These are phyloP conservation scores for Hura crepitans DNA, from an alignment of 441 rosid species.

Conservation along the genomic window DNA sequence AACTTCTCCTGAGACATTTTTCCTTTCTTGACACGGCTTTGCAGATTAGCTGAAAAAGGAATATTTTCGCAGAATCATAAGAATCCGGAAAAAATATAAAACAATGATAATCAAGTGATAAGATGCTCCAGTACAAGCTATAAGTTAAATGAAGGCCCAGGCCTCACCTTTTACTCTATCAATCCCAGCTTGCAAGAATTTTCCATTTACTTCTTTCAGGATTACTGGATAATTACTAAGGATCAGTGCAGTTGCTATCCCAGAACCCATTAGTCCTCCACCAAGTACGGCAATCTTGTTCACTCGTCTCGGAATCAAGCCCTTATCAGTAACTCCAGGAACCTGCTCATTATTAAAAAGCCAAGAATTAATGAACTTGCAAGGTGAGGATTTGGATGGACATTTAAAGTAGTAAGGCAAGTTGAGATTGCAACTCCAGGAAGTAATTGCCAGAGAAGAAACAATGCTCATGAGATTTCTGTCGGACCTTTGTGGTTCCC, in stretches of 20 bases:
- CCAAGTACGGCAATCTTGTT: conserved; percentile 89
- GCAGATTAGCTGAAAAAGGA: conserved; percentile 64
- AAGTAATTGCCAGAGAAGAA: conserved; percentile 7
- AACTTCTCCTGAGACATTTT: conserved; percentile 75
- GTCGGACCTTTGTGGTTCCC: conserved; percentile 75
- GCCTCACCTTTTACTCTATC: conserved; percentile 75
- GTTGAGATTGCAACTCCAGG: conserved; percentile 1
- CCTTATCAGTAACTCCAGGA: conserved; percentile 84
- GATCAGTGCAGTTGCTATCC: conserved; percentile 87
- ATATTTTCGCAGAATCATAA: conserved; percentile 10
- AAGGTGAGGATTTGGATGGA: not conserved
- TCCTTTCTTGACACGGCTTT: conserved; percentile 85
- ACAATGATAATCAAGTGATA: not conserved
- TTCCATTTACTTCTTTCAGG: conserved; percentile 86
- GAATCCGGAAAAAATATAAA: conserved; percentile 6
- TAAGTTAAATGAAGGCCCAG: conserved; percentile 1
- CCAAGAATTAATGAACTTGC: not conserved
- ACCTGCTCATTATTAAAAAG: conserved; percentile 41
- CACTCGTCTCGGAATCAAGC: conserved; percentile 67
- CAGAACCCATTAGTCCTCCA: conserved; percentile 98
- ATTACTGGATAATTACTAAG: conserved; percentile 78
- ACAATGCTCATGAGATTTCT: conserved; percentile 12
- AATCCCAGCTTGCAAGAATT: conserved; percentile 82
- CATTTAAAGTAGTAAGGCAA: not conserved
- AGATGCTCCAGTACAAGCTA: not conserved